Evolutionary conservation across 2,329 filamentous ascomycete species (phyloP).

Genomic region (Aspergillus alliaceus): DNA sequence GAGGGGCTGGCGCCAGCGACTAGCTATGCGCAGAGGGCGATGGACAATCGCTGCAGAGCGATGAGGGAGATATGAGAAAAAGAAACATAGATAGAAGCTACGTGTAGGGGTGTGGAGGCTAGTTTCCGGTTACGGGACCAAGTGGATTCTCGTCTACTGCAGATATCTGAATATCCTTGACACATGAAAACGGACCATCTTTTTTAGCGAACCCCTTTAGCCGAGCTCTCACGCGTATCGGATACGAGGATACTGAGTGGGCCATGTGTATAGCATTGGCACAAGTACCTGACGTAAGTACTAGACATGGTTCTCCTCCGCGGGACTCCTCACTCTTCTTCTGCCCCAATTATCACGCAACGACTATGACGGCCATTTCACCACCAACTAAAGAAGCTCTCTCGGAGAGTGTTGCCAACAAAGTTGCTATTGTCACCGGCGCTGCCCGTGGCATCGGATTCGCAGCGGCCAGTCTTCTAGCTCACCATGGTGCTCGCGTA

Average conservation of each 20-base stretch:
- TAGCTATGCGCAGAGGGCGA: constrained; percentile 9
- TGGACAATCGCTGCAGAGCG: constrained; percentile 10
- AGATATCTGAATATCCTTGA: background rate
- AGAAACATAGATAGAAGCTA: background rate
- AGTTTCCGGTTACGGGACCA: background rate
- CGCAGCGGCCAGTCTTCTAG: constrained; percentile 16
- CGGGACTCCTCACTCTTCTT: background rate
- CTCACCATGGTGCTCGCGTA: constrained; percentile 18
- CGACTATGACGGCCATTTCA: background rate
- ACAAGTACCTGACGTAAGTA: background rate
- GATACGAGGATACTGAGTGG: background rate
- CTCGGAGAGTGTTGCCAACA: background rate
- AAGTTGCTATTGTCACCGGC: constrained; percentile 20
- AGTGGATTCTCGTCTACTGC: background rate
- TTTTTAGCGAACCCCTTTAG: background rate
- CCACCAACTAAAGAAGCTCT: background rate
- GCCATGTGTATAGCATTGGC: background rate
- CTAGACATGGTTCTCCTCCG: background rate
- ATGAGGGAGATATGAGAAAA: background rate
- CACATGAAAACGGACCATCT: background rate
- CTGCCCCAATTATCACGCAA: background rate
- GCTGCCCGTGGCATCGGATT: constrained; percentile 23
- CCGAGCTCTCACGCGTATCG: background rate
- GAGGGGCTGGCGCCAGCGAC: constrained; percentile 25
- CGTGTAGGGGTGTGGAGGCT: background rate